These are phyloP conservation scores for Penicillium fimorum DNA, from an alignment of 495 filamentous ascomycete genomes.

Conservation along the genomic window DNA sequence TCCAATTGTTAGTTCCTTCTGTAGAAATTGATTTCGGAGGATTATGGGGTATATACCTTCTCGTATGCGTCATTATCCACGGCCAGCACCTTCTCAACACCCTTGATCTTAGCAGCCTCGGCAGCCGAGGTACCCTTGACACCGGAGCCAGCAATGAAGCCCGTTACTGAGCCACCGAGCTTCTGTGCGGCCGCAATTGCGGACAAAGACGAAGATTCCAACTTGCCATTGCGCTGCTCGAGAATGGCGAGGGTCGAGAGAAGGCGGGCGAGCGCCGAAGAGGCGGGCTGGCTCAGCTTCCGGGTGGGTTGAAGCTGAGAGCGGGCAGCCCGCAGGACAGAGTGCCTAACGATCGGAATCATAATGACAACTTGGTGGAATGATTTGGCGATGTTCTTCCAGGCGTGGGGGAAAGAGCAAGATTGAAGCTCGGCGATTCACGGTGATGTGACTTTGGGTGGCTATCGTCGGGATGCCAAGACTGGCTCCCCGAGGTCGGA, in stretches of 20 bases:
- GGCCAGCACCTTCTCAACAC: conserved; percentile 84
- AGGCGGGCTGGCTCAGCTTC: conserved; percentile 33
- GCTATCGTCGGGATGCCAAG: conserved; percentile 35
- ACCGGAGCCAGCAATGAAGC: conserved; percentile 80
- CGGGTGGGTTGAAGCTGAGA: conserved; percentile 37
- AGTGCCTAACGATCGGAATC: conserved; percentile 45
- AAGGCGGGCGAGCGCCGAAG: conserved; percentile 61
- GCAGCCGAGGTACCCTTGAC: conserved; percentile 72
- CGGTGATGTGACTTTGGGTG: conserved; percentile 29
- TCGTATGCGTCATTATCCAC: conserved; percentile 90
- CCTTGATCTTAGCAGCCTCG: conserved; percentile 84
- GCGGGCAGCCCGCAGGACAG: conserved; percentile 50
- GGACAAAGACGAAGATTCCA: conserved; percentile 77
- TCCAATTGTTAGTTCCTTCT: conserved; percentile 6
- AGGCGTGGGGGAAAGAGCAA: conserved; percentile 17
- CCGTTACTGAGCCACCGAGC: conserved; percentile 81
- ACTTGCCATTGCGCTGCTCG: conserved; percentile 88
- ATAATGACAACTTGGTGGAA: conserved; percentile 26
- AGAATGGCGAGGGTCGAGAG: conserved; percentile 87
- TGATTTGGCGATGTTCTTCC: conserved; percentile 11
- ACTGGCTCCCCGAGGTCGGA: conserved; percentile 41
- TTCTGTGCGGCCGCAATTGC: conserved; percentile 85
- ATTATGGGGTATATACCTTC: conserved; percentile 55
- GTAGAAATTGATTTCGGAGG: not conserved
- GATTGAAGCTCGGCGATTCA: conserved; percentile 30